Base-by-base conservation (phyloP, 805 yeast genomes). In the Starmerella bombicola region DNA sequence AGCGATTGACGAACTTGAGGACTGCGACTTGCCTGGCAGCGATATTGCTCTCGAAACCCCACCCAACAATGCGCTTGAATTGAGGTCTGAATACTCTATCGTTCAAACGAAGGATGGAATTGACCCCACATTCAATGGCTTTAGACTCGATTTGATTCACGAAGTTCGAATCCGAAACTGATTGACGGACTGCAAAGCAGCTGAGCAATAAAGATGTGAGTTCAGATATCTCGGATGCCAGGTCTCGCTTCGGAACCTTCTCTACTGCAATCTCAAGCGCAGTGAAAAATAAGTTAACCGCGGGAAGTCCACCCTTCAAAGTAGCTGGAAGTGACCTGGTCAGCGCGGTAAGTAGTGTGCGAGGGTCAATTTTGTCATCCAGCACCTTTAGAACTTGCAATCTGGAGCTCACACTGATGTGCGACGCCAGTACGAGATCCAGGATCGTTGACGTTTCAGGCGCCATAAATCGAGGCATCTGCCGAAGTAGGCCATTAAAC, bases 71-170 rank as follows among this genome's bases (percentile, higher is more conserved):
- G 20, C 78, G 67, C 5, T 86, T 88, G 63, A 91, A 91, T 56
- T 83, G 66, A 16, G 98, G 98, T 56, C 96, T 74, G 70, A 91
- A 91, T 18, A 78, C 73, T 64, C 83, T 84, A 59, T 91, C 98
- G 58, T 91, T 91, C 62, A 91, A 71, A 61, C 88, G 86, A 78
- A 91, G 70, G 16, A 88, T 93, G 51, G 76, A 78, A 19, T 67
- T 66, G 49, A 88, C 74, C 17, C 81, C 86, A 56, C 85, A 73
- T 29, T 71, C 66, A 52, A 80, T 79, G 56, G 80, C 73, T 9
- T 79, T 70, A 16, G 84, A 69, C 57, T 88, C 97, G 48, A 88
- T 73, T 51, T 93, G 71, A 58, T 80, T 76, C 49, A 81, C 41
- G 26, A 46, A 37, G 25, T 39, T 36, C 24, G 12, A 3, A 28